Evolutionary conservation across 768 basidiomycete species (phyloP).

Genomic region (Mycena haematopus): DNA sequence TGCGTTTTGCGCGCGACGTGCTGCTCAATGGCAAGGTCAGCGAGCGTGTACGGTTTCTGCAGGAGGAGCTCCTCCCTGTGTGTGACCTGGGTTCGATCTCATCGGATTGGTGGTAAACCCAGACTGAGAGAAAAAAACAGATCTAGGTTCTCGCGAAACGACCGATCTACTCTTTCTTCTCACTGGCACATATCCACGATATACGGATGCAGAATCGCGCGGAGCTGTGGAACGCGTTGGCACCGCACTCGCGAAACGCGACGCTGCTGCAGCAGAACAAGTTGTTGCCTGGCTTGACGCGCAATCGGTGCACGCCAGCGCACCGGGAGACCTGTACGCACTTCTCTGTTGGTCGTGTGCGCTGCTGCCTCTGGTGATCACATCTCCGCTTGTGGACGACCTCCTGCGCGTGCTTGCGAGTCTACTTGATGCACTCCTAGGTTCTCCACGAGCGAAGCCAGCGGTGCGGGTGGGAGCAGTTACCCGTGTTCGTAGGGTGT

Average conservation of each 20-base stretch:
- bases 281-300: constrained; percentile 28
- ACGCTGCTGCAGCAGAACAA: constrained; percentile 38
- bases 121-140: constrained; percentile 13
- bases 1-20: constrained; percentile 26
- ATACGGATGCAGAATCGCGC: constrained; percentile 73
- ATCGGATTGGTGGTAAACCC: neutral
- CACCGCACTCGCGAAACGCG: constrained; percentile 66
- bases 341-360: constrained; percentile 30
- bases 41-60: constrained; percentile 27
- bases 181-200: constrained; percentile 79
- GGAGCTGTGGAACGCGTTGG: constrained; percentile 74
- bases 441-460: constrained; percentile 25
- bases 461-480: constrained; percentile 27
- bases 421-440: constrained; percentile 27
- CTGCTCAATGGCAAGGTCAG: constrained; percentile 27
- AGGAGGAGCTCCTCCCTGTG: constrained; percentile 25
- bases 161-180: constrained; percentile 73
- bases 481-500: constrained; percentile 29
- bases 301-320: constrained; percentile 29
- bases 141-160: constrained; percentile 27
- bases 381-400: constrained; percentile 11
- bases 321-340: constrained; percentile 29
- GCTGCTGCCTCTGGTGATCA: constrained; percentile 24
- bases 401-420: constrained; percentile 26
- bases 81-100: constrained; percentile 27